Evolutionary conservation across 495 filamentous ascomycete genomes (phyloP).

Genomic region (Rhypophila decipiens): DNA sequence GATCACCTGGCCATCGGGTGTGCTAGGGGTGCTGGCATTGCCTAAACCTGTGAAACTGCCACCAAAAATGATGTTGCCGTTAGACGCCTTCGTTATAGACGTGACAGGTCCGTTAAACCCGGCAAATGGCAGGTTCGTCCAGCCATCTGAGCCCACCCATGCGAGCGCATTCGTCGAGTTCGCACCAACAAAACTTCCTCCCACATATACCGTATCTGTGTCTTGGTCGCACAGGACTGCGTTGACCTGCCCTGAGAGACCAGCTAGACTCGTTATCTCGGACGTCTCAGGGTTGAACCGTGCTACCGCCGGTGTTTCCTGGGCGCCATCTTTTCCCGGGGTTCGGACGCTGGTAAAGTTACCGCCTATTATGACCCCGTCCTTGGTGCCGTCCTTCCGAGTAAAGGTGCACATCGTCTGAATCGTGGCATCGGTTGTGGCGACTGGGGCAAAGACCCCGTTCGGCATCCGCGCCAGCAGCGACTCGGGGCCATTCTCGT

Average conservation of each 20-base stretch:
- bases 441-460: conserved; percentile 68
- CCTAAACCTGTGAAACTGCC: conserved; percentile 89
- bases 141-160: conserved; percentile 67
- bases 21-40: conserved; percentile 58
- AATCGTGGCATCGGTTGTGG: conserved; percentile 74
- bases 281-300: conserved; percentile 66
- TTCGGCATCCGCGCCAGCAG: conserved; percentile 81
- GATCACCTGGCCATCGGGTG: conserved; percentile 65
- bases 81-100: conserved; percentile 70
- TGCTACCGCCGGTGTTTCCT: conserved; percentile 72
- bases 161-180: conserved; percentile 86
- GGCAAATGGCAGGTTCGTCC: conserved; percentile 81
- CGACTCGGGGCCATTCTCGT: conserved; percentile 70
- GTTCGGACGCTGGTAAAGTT: conserved; percentile 82
- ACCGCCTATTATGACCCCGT: conserved; percentile 78
- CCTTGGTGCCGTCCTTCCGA: conserved; percentile 56
- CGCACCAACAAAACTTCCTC: conserved; percentile 71
- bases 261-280: conserved; percentile 62
- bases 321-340: conserved; percentile 38
- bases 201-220: conserved; percentile 82
- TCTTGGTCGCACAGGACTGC: conserved; percentile 76
- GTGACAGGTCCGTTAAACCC: conserved; percentile 93
- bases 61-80: conserved; percentile 84
- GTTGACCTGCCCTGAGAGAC: conserved; percentile 74
- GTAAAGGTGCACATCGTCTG: conserved; percentile 79